Evolutionary conservation across 768 basidiomycete species (phyloP).

Genomic region (Boletellus ananas): DNA sequence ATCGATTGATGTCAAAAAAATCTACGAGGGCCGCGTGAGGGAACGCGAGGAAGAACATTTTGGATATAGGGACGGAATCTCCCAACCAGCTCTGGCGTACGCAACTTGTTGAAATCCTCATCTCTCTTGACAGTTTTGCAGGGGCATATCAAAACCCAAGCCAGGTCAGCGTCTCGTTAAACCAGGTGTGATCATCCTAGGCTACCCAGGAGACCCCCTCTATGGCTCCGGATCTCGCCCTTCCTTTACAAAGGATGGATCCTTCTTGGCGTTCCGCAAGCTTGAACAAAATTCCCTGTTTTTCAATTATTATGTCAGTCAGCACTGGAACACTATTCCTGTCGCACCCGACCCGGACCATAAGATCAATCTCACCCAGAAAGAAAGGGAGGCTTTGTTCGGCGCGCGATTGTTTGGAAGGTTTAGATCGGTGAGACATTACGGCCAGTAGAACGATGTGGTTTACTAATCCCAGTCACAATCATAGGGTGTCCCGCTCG

Average conservation of each 20-base stretch:
- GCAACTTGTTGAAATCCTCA: conserved; percentile 31
- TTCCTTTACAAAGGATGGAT: conserved; percentile 46
- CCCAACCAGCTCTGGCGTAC: conserved; percentile 39
- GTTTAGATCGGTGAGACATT: conserved; percentile 40
- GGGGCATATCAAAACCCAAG: conserved; percentile 25
- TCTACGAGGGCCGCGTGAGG: not conserved
- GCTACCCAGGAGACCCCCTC: conserved; percentile 39
- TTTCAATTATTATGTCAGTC: conserved; percentile 43
- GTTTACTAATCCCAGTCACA: not conserved
- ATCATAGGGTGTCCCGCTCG: conserved; percentile 38
- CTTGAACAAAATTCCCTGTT: conserved; percentile 43
- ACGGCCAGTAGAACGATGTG: not conserved
- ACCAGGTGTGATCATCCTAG: conserved; percentile 36
- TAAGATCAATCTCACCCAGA: conserved; percentile 16
- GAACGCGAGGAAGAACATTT: conserved; percentile 45
- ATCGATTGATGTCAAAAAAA: not conserved
- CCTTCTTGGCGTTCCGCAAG: conserved; percentile 48
- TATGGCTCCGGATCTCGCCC: conserved; percentile 26
- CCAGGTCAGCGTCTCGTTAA: conserved; percentile 27
- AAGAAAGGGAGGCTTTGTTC: conserved; percentile 20
- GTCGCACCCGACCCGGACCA: conserved; percentile 1
- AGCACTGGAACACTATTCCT: conserved; percentile 36
- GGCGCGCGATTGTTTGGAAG: conserved; percentile 39
- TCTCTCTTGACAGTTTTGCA: conserved; percentile 26
- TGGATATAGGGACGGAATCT: conserved; percentile 49